Evolutionary conservation across 2,329 filamentous ascomycete species (phyloP).

Genomic region (Arthroderma sp.): DNA sequence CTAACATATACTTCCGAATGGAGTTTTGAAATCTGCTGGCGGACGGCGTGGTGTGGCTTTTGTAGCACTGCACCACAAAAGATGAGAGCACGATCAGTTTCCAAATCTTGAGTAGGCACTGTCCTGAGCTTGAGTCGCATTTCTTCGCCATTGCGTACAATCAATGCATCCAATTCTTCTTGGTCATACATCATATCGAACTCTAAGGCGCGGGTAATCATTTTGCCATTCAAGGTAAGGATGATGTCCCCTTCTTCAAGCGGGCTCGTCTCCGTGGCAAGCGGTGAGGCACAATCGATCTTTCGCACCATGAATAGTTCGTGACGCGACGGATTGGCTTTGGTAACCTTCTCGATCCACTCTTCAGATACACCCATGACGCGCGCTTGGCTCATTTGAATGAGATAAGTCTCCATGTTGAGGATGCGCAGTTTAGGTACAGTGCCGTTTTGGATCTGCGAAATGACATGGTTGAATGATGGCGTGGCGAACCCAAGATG

Average conservation of each 20-base stretch:
- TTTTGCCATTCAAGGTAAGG: slow-evolving; percentile 75
- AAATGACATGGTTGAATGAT: slow-evolving; percentile 74
- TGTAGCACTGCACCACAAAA: slow-evolving; percentile 95
- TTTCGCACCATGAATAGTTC: slow-evolving; percentile 98
- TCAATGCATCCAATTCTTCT: slow-evolving; percentile 65
- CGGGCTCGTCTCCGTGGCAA: slow-evolving; percentile 38
- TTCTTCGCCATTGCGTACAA: slow-evolving; percentile 75
- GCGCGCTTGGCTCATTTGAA: slow-evolving; percentile 91
- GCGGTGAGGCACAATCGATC: slow-evolving; percentile 49
- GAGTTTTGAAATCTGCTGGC: slow-evolving; percentile 92
- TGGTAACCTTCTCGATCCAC: slow-evolving; percentile 83
- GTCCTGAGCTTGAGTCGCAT: slow-evolving; percentile 66
- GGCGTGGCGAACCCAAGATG: slow-evolving; percentile 85
- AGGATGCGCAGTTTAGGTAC: slow-evolving; percentile 77
- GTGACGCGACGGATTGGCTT: slow-evolving; percentile 80
- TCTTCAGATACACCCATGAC: slow-evolving; percentile 95
- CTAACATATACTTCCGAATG: slow-evolving; percentile 96
- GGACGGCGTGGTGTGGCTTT: slow-evolving; percentile 84
- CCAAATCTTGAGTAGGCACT: slow-evolving; percentile 75
- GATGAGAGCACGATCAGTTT: slow-evolving; percentile 80
- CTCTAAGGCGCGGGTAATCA: slow-evolving; percentile 86
- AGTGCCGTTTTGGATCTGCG: slow-evolving; percentile 63
- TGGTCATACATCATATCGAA: slow-evolving; percentile 94
- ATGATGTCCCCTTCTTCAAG: slow-evolving; percentile 87
- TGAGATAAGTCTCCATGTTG: slow-evolving; percentile 84